phyloP scores from a whole-genome alignment of 805 yeast genomes.

The Spathaspora hagerdaliae region DNA sequence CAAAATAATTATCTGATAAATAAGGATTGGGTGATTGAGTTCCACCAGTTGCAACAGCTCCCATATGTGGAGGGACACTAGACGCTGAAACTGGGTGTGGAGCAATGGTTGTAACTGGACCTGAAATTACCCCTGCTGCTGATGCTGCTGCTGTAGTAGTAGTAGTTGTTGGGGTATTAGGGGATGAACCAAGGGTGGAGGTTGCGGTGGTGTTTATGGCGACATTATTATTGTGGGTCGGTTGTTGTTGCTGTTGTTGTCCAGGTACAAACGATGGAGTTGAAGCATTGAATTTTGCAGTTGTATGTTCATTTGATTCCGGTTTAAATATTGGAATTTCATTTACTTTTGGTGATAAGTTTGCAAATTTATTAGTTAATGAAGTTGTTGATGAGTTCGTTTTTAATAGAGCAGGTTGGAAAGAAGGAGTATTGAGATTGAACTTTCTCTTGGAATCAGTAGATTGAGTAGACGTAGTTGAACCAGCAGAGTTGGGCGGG shows the following conservation, averaged over 20 bases:
- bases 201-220: conserved; percentile 5
- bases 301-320: neutral
- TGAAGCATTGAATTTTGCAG: conserved; percentile 31
- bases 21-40: conserved; percentile 11
- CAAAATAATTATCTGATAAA: conserved; percentile 11
- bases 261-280: conserved; percentile 39
- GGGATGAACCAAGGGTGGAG: conserved; percentile 8
- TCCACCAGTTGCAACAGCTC: neutral
- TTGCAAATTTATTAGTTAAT: conserved; percentile 33
- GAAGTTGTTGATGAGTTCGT: neutral
- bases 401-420: conserved; percentile 31
- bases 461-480: conserved; percentile 1
- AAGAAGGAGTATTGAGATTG: conserved; percentile 40
- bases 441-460: conserved; percentile 20
- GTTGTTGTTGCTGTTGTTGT: conserved; percentile 10
- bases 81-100: conserved; percentile 3
- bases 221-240: conserved; percentile 15
- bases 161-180: conserved; percentile 12
- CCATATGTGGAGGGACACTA: neutral
- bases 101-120: neutral
- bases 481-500: neutral
- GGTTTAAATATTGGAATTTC: conserved; percentile 51
- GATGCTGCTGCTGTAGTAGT: conserved; percentile 14
- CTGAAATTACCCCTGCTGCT: conserved; percentile 6
- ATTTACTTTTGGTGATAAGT: conserved; percentile 46